phyloP scores from a whole-genome alignment of 1,139 yeast species.

The Debaryomycetaceae sp. region DNA sequence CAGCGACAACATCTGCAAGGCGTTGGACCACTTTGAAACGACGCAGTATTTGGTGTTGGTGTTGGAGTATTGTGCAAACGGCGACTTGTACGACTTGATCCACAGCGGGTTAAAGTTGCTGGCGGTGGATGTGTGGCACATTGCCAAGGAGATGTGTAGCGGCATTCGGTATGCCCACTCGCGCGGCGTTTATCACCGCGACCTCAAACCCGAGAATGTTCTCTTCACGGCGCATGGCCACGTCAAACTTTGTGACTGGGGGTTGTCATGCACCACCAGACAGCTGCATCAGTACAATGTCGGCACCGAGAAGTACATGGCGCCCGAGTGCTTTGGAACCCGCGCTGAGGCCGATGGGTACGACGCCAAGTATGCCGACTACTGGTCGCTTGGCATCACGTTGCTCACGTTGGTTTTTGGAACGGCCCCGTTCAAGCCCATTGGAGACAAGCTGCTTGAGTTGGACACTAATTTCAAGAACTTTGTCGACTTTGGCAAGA shows the following conservation, averaged over 20 bases:
- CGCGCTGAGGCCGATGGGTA: conserved; percentile 20
- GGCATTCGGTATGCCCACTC: conserved; percentile 42
- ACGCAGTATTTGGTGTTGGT: conserved; percentile 38
- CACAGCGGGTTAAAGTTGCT: conserved; percentile 18
- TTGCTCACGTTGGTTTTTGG: conserved; percentile 48
- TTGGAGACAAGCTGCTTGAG: conserved; percentile 10
- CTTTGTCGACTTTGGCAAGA: conserved; percentile 31
- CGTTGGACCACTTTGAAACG: conserved; percentile 41
- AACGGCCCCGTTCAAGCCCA: conserved; percentile 37
- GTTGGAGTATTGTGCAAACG: conserved; percentile 46
- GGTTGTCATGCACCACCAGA: conserved; percentile 40
- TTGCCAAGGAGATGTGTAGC: conserved; percentile 35
- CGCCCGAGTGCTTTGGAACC: conserved; percentile 41
- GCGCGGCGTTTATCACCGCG: conserved; percentile 47
- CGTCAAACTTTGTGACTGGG: conserved; percentile 56
- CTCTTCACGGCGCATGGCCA: conserved; percentile 35
- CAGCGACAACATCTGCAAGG: conserved; percentile 40
- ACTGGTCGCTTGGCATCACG: conserved; percentile 42
- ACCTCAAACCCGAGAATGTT: conserved; percentile 53
- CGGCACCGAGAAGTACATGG: conserved; percentile 57
- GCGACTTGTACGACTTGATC: conserved; percentile 48
- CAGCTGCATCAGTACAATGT: conserved; percentile 43
- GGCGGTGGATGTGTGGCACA: conserved; percentile 20
- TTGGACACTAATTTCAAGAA: conserved; percentile 35
- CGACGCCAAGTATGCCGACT: conserved; percentile 34